phyloP scores from a whole-genome alignment of 2,329 filamentous ascomycete species.

The Fusarium hainanense region DNA sequence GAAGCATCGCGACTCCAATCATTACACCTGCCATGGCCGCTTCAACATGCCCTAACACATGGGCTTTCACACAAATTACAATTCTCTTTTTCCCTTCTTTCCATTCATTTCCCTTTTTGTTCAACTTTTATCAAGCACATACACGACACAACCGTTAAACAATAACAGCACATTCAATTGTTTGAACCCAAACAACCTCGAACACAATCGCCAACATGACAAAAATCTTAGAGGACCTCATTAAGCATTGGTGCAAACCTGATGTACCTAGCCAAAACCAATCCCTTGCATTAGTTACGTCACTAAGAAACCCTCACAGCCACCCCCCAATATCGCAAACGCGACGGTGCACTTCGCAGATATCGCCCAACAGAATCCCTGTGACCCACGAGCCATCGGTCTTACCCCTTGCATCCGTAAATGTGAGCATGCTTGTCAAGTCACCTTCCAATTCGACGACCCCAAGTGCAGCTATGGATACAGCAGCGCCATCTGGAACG shows the following conservation, averaged over 20 bases:
- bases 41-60: not conserved
- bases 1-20: not conserved
- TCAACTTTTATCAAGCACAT: not conserved
- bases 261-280: not conserved
- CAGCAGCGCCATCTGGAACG: not conserved
- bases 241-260: too few relatives aligned
- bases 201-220: too few relatives aligned
- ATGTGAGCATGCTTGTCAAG: not conserved
- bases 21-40: not conserved
- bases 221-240: too few relatives aligned
- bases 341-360: not conserved
- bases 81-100: not conserved
- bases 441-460: not conserved
- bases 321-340: not conserved
- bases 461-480: not conserved
- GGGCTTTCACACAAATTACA: not conserved
- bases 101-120: not conserved
- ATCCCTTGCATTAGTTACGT: not conserved
- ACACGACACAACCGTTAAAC: not conserved
- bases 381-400: not conserved
- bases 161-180: not conserved
- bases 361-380: not conserved
- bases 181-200: too few relatives aligned
- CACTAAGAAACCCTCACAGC: not conserved
- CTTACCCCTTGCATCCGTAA: not conserved